phyloP scores from a whole-genome alignment of 1,139 yeast species.

The Maudiozyma humilis region DNA sequence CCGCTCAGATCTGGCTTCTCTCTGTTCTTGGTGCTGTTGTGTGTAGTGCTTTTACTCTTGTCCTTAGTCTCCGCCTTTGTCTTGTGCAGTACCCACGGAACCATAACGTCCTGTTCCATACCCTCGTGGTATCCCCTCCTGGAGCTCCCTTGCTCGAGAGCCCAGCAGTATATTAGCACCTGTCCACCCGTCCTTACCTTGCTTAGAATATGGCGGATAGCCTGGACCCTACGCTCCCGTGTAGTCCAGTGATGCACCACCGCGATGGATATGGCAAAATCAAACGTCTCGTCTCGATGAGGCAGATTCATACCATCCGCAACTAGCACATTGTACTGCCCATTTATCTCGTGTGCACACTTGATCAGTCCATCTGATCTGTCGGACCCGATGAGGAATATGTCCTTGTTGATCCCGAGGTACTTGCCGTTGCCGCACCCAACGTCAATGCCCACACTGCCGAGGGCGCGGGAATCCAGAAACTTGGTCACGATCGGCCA shows the following conservation, averaged over 20 bases:
- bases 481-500: conserved; percentile 92
- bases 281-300: conserved; percentile 52
- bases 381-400: conserved; percentile 75
- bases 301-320: conserved; percentile 76
- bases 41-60: conserved; percentile 28
- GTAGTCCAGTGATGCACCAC: conserved; percentile 96
- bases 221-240: conserved; percentile 63
- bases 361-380: conserved; percentile 65
- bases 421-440: conserved; percentile 98
- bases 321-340: conserved; percentile 44
- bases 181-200: conserved; percentile 54
- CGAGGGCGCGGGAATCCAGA: conserved; percentile 36
- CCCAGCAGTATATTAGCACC: conserved; percentile 89
- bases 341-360: conserved; percentile 53
- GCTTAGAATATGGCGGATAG: conserved; percentile 58
- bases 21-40: conserved; percentile 15
- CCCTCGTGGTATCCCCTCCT: conserved; percentile 84
- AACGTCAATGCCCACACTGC: conserved; percentile 57
- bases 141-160: conserved; percentile 80
- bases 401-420: conserved; percentile 55
- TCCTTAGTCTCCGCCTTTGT: neutral
- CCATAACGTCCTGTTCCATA: conserved; percentile 86
- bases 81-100: conserved; percentile 79
- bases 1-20: conserved; percentile 24
- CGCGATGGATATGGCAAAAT: conserved; percentile 91